Evolutionary conservation across 768 basidiomycete genomes (phyloP).

Genomic region (Tylopilus vinaceipallidus): DNA sequence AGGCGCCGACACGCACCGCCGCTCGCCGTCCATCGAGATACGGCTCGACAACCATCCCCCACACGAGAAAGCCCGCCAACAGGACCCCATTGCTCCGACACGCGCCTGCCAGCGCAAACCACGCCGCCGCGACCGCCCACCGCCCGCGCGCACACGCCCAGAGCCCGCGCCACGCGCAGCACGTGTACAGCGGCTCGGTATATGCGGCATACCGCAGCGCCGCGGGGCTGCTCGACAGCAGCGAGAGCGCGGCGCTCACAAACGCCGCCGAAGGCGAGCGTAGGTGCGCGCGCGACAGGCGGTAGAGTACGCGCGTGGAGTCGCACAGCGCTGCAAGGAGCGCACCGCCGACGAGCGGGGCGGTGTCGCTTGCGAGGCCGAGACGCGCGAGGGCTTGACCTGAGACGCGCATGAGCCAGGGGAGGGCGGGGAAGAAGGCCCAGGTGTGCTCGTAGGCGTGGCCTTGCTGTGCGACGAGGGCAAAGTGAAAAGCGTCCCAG

Average conservation of each 20-base stretch:
- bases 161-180: constrained; percentile 62
- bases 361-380: constrained; percentile 6
- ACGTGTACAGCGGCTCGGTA: constrained; percentile 84
- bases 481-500: constrained; percentile 90
- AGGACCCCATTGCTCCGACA: constrained; percentile 82
- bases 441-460: constrained; percentile 76
- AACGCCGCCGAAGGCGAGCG: constrained; percentile 56
- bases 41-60: constrained; percentile 65
- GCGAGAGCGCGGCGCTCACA: constrained; percentile 62
- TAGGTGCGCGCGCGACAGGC: constrained; percentile 58
- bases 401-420: constrained; percentile 49
- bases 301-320: constrained; percentile 48
- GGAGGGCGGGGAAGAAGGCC: constrained; percentile 81
- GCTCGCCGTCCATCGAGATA: constrained; percentile 39
- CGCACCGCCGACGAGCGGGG: constrained; percentile 37
- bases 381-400: constrained; percentile 20
- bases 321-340: constrained; percentile 41
- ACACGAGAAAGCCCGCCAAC: constrained; percentile 74
- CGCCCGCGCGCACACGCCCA: constrained; percentile 32
- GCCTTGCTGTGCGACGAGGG: constrained; percentile 57
- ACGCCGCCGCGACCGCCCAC: constrained; percentile 56
- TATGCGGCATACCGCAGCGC: constrained; percentile 72
- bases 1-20: constrained; percentile 18
- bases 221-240: constrained; percentile 79
- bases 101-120: constrained; percentile 58